Conservation (phyloP, 2,329 filamentous ascomycete genomes). For the Ascochyta rabiei region DNA sequence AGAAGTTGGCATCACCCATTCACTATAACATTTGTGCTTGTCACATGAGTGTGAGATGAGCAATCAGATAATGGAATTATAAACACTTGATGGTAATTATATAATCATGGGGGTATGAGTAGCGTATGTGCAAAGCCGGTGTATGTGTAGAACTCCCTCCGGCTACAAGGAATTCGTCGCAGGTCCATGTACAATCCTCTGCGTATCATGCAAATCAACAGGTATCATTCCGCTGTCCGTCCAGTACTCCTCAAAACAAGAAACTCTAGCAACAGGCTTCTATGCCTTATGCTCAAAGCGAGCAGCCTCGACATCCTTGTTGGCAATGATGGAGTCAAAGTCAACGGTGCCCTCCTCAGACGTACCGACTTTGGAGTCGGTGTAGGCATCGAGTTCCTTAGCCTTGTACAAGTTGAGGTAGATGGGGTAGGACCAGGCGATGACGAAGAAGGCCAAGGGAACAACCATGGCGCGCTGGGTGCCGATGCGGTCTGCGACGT, state of each 20-base stretch:
- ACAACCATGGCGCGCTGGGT: constrained; percentile 46
- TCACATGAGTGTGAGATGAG: no score
- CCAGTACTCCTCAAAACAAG: not conserved
- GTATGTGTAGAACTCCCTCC: constrained; percentile 13
- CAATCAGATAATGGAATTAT: not conserved
- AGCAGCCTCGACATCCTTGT: constrained; percentile 33
- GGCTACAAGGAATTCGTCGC: constrained; percentile 5
- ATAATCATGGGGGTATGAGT: constrained; percentile 13
- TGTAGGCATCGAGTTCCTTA: constrained; percentile 46
- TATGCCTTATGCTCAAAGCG: constrained; percentile 25
- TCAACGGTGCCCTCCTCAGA: constrained; percentile 28
- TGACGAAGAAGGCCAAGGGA: constrained; percentile 41
- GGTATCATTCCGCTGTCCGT: constrained; percentile 10
- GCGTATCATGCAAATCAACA: not conserved
- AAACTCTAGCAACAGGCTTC: not conserved
- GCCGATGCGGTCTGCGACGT: constrained; percentile 43
- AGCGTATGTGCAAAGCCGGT: constrained; percentile 18
- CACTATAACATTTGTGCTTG: no score
- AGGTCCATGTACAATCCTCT: constrained; percentile 4
- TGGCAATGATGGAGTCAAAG: constrained; percentile 31
- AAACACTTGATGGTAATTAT: constrained; percentile 10
- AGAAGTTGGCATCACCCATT: no score
- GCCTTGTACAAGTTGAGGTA: constrained; percentile 46
- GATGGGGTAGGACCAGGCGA: constrained; percentile 46
- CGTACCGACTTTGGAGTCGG: constrained; percentile 39